Percentiles rank a stretch among this genome's conserved stretches.
These are phyloP conservation scores for Tolypocladium capitatum DNA, from an alignment of 2,329 filamentous ascomycete species.

Conservation along the genomic window DNA sequence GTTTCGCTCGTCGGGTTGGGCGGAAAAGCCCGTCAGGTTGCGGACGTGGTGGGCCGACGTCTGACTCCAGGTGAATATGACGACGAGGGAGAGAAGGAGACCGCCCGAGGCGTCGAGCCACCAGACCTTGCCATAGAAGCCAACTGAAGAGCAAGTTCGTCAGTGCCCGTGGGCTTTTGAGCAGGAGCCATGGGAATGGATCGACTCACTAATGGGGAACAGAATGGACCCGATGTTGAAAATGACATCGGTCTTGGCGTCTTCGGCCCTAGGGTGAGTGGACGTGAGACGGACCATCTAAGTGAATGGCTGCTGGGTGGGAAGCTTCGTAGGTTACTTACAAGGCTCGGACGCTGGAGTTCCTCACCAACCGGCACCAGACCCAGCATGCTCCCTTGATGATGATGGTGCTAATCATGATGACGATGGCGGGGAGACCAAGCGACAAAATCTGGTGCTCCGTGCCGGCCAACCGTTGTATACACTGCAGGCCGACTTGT, in stretches of 20 bases:
- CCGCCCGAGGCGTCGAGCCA: conserved; percentile 75
- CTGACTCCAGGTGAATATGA: conserved; percentile 66
- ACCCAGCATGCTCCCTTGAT: conserved; percentile 76
- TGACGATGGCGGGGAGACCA: conserved; percentile 56
- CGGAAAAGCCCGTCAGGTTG: conserved; percentile 67
- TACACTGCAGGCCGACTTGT: conserved; percentile 61
- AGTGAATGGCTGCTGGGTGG: not conserved
- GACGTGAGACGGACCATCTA: not conserved
- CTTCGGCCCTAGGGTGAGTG: conserved; percentile 26
- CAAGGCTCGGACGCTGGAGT: conserved; percentile 73
- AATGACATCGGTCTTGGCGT: conserved; percentile 60
- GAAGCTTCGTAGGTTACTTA: conserved; percentile 19
- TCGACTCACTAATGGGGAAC: conserved; percentile 54
- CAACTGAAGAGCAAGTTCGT: conserved; percentile 28
- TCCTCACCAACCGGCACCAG: conserved; percentile 76
- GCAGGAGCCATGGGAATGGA: not conserved
- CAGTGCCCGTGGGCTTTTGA: not conserved
- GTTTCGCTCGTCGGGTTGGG: conserved; percentile 69
- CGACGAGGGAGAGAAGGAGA: conserved; percentile 61
- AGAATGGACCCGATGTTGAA: conserved; percentile 86
- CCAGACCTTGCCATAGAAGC: conserved; percentile 66
- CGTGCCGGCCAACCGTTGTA: conserved; percentile 45
- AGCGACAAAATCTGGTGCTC: conserved; percentile 62
- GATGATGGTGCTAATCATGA: conserved; percentile 70
- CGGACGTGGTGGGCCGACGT: conserved; percentile 67